phyloP scores from a whole-genome alignment of 164 flowering plant species.

The Chloranthus sessilifolius region DNA sequence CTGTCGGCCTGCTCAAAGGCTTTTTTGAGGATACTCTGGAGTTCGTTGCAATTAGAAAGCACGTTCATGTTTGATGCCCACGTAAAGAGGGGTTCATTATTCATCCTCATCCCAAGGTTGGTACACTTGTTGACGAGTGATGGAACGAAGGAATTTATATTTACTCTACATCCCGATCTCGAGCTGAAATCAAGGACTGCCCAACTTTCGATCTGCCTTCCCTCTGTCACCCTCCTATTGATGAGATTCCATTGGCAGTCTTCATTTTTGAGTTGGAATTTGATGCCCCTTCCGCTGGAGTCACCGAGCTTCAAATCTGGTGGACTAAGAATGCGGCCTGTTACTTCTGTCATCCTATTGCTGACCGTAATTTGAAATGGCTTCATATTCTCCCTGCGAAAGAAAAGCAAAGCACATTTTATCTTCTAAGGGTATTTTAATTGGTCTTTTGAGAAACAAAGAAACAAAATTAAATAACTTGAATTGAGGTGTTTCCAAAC shows the following conservation, averaged over 20 bases:
- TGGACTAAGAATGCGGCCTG: constrained; percentile 49
- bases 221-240: constrained; percentile 37
- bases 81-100: constrained; percentile 18
- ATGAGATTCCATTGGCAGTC: constrained; percentile 70
- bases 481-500: constrained; percentile 15
- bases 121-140: constrained; percentile 25
- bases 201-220: constrained; percentile 48
- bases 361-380: constrained; percentile 45
- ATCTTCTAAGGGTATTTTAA: background rate
- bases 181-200: constrained; percentile 40
- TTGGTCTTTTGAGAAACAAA: background rate
- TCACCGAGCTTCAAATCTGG: constrained; percentile 50
- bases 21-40: constrained; percentile 26
- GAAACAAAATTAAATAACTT: background rate
- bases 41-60: constrained; percentile 21
- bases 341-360: constrained; percentile 45
- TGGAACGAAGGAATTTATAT: constrained; percentile 21
- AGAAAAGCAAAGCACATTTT: background rate
- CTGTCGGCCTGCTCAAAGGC: constrained; percentile 13
- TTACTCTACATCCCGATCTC: constrained; percentile 5
- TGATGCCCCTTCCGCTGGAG: constrained; percentile 9
- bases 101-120: constrained; percentile 38
- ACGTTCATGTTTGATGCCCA: constrained; percentile 21
- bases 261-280: constrained; percentile 24
- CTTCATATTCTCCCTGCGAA: constrained; percentile 23